These are phyloP conservation scores for Salvia rosmarinus DNA, from an alignment of 257 asterid genomes.

Conservation along the genomic window DNA sequence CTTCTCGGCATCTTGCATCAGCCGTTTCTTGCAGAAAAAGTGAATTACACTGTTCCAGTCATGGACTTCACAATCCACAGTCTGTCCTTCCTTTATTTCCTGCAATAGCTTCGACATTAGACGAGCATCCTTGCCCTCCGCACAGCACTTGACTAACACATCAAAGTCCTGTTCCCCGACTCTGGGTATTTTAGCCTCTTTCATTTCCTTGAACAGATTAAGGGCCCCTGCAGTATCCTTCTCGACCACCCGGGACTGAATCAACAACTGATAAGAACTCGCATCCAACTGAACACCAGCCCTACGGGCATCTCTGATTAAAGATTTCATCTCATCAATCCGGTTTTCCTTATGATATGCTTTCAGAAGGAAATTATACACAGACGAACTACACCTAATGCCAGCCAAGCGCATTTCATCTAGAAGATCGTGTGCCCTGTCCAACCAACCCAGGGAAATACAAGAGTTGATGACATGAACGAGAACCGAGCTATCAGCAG, in stretches of 20 bases:
- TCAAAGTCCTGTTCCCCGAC: constrained; percentile 51
- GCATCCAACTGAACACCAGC: constrained; percentile 86
- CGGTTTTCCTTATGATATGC: constrained; percentile 68
- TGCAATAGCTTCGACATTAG: constrained; percentile 73
- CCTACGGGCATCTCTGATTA: constrained; percentile 81
- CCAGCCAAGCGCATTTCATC: constrained; percentile 95
- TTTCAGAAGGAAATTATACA: constrained; percentile 73
- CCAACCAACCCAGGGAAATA: constrained; percentile 82
- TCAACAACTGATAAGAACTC: constrained; percentile 63
- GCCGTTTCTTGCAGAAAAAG: constrained; percentile 87
- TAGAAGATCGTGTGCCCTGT: constrained; percentile 86
- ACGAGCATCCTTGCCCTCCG: constrained; percentile 48
- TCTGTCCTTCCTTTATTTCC: constrained; percentile 79
- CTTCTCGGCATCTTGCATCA: constrained; percentile 92
- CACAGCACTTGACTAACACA: constrained; percentile 39
- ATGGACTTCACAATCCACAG: constrained; percentile 68
- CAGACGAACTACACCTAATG: constrained; percentile 65
- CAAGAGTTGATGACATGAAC: constrained; percentile 71
- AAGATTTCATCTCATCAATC: constrained; percentile 59
- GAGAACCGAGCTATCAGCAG: constrained; percentile 66
- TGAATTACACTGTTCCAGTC: constrained; percentile 91
- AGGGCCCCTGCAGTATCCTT: constrained; percentile 79
- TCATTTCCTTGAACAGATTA: constrained; percentile 82
- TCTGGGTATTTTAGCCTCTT: constrained; percentile 69
- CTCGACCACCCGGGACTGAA: constrained; percentile 66